Percentiles rank a stretch among this genome's conserved stretches.
These are phyloP conservation scores for Saturnispora zaruensis DNA, from an alignment of 805 yeast genomes.

Conservation along the genomic window DNA sequence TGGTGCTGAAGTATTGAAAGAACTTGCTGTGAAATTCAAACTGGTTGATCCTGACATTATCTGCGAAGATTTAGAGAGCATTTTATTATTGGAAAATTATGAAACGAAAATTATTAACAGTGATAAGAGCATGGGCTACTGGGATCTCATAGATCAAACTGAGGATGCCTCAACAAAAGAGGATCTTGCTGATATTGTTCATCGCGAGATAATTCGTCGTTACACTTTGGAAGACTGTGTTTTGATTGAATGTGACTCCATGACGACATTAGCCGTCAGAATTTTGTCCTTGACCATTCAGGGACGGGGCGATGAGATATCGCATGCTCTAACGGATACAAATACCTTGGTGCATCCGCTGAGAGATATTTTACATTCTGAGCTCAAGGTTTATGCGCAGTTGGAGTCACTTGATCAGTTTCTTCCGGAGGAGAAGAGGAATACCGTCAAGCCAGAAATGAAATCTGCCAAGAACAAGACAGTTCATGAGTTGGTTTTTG, in stretches of 20 bases:
- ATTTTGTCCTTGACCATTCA: slow-evolving; percentile 73
- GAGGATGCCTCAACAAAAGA: slow-evolving; percentile 55
- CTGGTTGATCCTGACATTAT: slow-evolving; percentile 36
- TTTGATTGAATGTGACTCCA: slow-evolving; percentile 65
- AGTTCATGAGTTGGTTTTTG: slow-evolving; percentile 66
- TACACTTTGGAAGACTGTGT: slow-evolving; percentile 39
- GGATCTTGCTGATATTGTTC: slow-evolving; percentile 47
- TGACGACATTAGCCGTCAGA: slow-evolving; percentile 77
- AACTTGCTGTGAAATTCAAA: slow-evolving; percentile 32
- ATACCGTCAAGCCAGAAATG: slow-evolving; percentile 16
- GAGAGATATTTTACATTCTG: slow-evolving; percentile 65
- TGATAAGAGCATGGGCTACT: slow-evolving; percentile 14
- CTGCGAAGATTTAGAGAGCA: slow-evolving; percentile 26
- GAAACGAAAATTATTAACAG: slow-evolving; percentile 11
- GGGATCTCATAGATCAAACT: slow-evolving; percentile 31
- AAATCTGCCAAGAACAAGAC: slow-evolving; percentile 64
- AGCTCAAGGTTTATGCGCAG: slow-evolving; percentile 47
- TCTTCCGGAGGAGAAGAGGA: slow-evolving; percentile 14
- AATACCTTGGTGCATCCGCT: slow-evolving; percentile 53
- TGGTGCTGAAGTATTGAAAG: slow-evolving; percentile 13
- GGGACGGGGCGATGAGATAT: slow-evolving; percentile 73
- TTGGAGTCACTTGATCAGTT: slow-evolving; percentile 33
- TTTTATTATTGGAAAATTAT: slow-evolving; percentile 29
- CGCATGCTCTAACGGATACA: slow-evolving; percentile 40
- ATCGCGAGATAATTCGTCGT: slow-evolving; percentile 37